A percentile compares a stretch with the other conserved stretches of the same genome.
Conservation (phyloP, 225 moss, liverwort and hornwort species). For the Rhytidiadelphus loreus region DNA sequence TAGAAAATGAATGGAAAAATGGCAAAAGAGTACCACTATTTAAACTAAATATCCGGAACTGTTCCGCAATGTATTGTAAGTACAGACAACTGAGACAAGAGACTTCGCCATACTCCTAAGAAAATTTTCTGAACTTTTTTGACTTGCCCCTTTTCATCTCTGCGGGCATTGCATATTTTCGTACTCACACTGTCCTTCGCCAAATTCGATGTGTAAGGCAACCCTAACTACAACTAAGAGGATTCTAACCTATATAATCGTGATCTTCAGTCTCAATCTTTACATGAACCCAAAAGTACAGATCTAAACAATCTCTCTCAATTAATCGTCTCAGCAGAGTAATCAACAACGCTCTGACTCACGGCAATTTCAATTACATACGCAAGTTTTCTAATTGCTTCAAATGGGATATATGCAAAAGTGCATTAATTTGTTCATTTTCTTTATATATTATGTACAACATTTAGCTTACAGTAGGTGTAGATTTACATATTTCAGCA, state of each 20-base stretch:
- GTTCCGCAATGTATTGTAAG: too few relatives aligned
- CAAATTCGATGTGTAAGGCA: not conserved
- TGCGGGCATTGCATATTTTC: too few relatives aligned
- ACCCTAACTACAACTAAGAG: not conserved
- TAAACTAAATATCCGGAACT: too few relatives aligned
- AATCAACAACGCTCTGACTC: not conserved
- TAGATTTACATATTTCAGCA: not conserved
- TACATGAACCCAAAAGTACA: not conserved
- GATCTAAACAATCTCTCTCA: not conserved
- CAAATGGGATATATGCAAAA: not conserved
- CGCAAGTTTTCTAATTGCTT: not conserved
- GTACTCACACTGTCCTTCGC: too few relatives aligned
- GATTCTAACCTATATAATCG: not conserved
- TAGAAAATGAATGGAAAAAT: too few relatives aligned
- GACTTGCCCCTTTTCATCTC: not conserved
- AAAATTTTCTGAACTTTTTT: not conserved
- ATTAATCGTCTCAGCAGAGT: not conserved
- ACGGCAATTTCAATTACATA: not conserved
- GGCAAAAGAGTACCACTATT: too few relatives aligned
- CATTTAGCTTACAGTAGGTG: not conserved
- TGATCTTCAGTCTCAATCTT: not conserved
- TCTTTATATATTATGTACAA: not conserved
- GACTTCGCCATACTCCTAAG: too few relatives aligned
- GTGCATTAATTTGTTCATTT: not conserved
- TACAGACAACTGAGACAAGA: too few relatives aligned